Percentiles rank a stretch among this genome's conserved stretches.
Evolutionary conservation across 768 basidiomycete genomes (phyloP).

Genomic region (Calocera cornea): DNA sequence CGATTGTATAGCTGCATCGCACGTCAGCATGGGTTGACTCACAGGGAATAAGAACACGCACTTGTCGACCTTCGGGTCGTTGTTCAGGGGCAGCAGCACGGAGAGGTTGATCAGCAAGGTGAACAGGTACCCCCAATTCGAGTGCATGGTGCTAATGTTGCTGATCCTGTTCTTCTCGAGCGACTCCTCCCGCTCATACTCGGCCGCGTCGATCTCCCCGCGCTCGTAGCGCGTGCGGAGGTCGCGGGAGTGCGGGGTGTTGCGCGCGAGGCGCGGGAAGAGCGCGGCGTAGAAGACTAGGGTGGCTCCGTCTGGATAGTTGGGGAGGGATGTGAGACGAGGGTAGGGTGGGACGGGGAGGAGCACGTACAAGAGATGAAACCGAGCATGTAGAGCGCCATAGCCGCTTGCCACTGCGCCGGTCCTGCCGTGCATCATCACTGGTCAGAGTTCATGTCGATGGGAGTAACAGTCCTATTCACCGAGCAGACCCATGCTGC

Average conservation of each 20-base stretch:
- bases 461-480: constrained; percentile 16
- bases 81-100: constrained; percentile 47
- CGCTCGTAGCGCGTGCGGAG: constrained; percentile 43
- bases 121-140: constrained; percentile 60
- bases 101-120: constrained; percentile 55
- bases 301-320: constrained; percentile 46
- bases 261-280: constrained; percentile 70
- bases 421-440: constrained; percentile 31
- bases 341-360: not conserved
- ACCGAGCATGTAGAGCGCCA: constrained; percentile 66
- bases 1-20: constrained; percentile 40
- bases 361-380: constrained; percentile 42
- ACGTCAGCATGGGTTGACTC: not conserved
- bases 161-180: constrained; percentile 75
- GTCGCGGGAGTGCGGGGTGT: constrained; percentile 48
- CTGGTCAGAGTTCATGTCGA: not conserved
- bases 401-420: constrained; percentile 56
- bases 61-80: constrained; percentile 53
- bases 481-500: constrained; percentile 62
- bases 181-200: constrained; percentile 61
- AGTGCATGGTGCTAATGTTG: constrained; percentile 68
- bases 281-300: constrained; percentile 67
- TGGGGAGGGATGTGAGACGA: not conserved
- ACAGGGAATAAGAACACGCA: constrained; percentile 1
- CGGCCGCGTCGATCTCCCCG: constrained; percentile 45